Evolutionary conservation across 2,329 filamentous ascomycete species (phyloP).

Genomic region (Decorospora gaudefroyi): DNA sequence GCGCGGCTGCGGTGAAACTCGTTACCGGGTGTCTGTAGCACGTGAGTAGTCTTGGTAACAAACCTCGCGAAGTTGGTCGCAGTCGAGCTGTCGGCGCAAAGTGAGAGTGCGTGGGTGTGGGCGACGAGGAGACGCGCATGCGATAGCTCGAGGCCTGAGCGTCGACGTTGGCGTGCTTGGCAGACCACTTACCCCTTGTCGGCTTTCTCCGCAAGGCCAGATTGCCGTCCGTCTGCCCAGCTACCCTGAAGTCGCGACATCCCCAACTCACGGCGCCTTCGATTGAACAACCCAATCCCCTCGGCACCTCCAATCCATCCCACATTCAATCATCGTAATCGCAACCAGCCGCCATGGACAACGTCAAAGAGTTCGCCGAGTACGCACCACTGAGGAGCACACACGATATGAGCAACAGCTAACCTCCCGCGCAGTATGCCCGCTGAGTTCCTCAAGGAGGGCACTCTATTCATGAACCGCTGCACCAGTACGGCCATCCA

Average conservation of each 20-base stretch:
- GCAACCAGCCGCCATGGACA: constrained; percentile 61
- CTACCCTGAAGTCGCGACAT: constrained; percentile 26
- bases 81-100: constrained; percentile 23
- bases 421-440: constrained; percentile 41
- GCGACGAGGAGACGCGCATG: constrained; percentile 17
- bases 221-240: constrained; percentile 33
- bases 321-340: neutral
- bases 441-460: constrained; percentile 53
- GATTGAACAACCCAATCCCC: constrained; percentile 10
- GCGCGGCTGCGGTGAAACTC: neutral
- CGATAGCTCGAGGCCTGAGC: constrained; percentile 18
- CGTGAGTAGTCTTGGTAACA: constrained; percentile 19
- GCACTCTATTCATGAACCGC: constrained; percentile 55
- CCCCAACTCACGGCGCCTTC: constrained; percentile 13
- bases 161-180: constrained; percentile 16
- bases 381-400: constrained; percentile 22
- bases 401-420: constrained; percentile 16
- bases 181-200: constrained; percentile 19
- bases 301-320: constrained; percentile 6
- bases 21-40: constrained; percentile 1
- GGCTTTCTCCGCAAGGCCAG: constrained; percentile 35
- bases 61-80: constrained; percentile 21
- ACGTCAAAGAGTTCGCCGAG: constrained; percentile 72
- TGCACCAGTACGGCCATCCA: constrained; percentile 50
- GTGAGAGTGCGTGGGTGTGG: constrained; percentile 15